Evolutionary conservation across 768 basidiomycete species (phyloP).

Genomic region (Pleurotus cornucopiae): DNA sequence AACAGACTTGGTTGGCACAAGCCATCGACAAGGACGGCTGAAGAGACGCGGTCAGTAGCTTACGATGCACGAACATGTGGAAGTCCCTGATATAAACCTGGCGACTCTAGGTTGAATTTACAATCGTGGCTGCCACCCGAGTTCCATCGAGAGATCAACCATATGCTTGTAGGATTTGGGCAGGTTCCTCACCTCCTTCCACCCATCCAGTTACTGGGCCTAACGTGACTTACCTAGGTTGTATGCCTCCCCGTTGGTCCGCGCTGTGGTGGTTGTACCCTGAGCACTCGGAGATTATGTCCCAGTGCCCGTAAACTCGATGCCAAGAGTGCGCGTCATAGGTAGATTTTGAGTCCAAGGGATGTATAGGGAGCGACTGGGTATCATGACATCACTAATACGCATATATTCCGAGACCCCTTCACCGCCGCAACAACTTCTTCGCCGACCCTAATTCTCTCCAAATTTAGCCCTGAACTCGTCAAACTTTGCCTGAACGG

Average conservation of each 20-base stretch:
- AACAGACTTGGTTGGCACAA: slow-evolving; percentile 93
- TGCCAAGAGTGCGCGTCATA: slow-evolving; percentile 8
- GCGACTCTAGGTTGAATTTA: slow-evolving; percentile 54
- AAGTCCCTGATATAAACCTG: no score
- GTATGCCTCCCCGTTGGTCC: slow-evolving; percentile 66
- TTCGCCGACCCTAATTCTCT: no score
- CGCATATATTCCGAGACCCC: no score
- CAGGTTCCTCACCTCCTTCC: slow-evolving; percentile 44
- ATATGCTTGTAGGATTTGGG: slow-evolving; percentile 79
- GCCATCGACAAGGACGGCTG: slow-evolving; percentile 77
- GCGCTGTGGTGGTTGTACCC: slow-evolving; percentile 58
- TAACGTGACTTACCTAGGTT: slow-evolving; percentile 32
- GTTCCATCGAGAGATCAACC: slow-evolving; percentile 73
- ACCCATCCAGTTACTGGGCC: not conserved
- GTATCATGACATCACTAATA: no score
- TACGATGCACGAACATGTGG: no score
- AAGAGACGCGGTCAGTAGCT: slow-evolving; percentile 69
- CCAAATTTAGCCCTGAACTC: no score
- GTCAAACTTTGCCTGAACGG: no score
- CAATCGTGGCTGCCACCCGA: slow-evolving; percentile 82
- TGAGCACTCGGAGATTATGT: slow-evolving; percentile 54
- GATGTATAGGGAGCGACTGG: no score
- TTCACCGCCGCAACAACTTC: no score
- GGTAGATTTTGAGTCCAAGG: no score
- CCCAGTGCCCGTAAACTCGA: slow-evolving; percentile 49